Base-by-base conservation (phyloP, 768 basidiomycete genomes). In the Podaxis mareebaensis region DNA sequence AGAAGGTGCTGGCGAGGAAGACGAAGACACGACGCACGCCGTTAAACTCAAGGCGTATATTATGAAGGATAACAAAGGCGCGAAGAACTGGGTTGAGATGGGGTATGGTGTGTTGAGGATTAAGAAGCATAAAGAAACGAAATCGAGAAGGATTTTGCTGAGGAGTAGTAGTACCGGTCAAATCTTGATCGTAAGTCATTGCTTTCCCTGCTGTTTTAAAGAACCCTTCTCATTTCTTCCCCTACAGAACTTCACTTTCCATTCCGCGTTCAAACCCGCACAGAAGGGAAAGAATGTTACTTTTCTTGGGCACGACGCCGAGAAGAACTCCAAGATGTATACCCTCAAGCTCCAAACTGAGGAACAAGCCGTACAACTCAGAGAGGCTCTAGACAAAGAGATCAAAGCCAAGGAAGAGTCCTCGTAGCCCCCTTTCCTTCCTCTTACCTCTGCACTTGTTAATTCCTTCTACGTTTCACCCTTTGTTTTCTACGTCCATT, bases 1-100 rank as follows among this genome's bases (percentile, higher is more conserved):
- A 58, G 90, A 91, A 64, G 91, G 92, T 11, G 88, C 88, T 68
- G 92, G 92, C 30, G 92, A 94, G 75, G 90, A 94, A 71, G 81
- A 88, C 44, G 92, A 94, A 69, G 86, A 86, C 64, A 92, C 90
- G 3, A 75, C 76, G 30, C 80, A 90, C 71, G 74, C 77, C 51
- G 78, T 85, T 53, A 85, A 79, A 71, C 74, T 84, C 53, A 92
- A 90, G 72, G 85, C 87, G 26, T 91, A 78, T 70, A 83, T 81
- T 70, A 68, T 92, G 70, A 75, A 75, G 64, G 76, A 79, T 12
- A 81, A 83, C 46, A 71, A 69, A 26, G 74, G 64, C 71, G 81
- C 64, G 66, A 73, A 71, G 44, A 79, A 80, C 33, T 93, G 91
- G 91, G 78, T 74, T 26, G 88, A 90, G 63, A 69, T 90, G 59